Percentiles rank a stretch among this genome's conserved stretches.
Conservation (phyloP, 202 grass and related monocot species). For the Saccharum hybrid region DNA sequence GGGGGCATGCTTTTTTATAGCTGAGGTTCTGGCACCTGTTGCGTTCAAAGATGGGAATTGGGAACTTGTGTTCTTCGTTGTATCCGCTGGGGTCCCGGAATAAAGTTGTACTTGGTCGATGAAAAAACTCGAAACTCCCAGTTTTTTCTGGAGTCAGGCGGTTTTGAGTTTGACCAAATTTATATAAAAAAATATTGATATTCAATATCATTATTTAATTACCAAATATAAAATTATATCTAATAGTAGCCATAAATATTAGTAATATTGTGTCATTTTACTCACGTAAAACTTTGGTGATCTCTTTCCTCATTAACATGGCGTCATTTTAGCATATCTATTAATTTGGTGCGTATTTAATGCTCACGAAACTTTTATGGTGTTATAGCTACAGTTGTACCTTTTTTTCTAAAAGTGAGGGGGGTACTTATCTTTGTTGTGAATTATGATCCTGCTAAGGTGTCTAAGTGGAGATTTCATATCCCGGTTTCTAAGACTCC, state of each 20-base stretch:
- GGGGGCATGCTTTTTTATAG: conserved; percentile 22
- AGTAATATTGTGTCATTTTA: no score
- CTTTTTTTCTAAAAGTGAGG: neutral
- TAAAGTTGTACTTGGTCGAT: neutral
- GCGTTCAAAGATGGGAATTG: neutral
- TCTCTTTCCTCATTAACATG: neutral
- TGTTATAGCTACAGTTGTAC: neutral
- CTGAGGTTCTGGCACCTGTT: neutral
- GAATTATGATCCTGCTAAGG: conserved; percentile 21
- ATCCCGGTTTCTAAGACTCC: neutral
- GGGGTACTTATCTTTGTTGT: neutral
- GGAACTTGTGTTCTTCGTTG: neutral
- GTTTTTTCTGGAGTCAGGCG: neutral
- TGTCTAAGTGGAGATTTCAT: neutral
- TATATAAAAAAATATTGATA: neutral
- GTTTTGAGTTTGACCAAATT: neutral
- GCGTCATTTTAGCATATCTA: neutral
- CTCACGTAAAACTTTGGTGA: neutral
- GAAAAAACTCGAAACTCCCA: neutral
- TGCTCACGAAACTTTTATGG: neutral
- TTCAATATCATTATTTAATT: neutral
- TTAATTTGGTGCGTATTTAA: neutral
- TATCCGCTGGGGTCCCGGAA: neutral
- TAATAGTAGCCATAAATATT: no score
- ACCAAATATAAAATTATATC: no score